These are phyloP conservation scores for Beta vulgaris DNA, from an alignment of 148 eudicot species.

Conservation along the genomic window DNA sequence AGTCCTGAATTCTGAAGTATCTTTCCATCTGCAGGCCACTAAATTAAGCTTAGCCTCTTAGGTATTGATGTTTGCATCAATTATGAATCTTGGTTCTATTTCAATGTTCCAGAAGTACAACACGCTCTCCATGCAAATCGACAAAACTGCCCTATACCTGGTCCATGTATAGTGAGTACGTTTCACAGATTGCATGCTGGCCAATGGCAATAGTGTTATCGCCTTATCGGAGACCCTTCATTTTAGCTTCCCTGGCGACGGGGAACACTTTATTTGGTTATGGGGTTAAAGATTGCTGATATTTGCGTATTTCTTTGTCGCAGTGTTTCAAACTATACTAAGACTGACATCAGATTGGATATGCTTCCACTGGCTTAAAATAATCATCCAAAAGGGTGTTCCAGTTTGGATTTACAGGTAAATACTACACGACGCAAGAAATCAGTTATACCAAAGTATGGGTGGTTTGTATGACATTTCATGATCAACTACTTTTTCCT, in stretches of 20 bases:
- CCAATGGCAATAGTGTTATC: too few species aligned
- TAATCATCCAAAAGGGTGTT: slow-evolving; percentile 52
- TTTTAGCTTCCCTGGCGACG: not conserved
- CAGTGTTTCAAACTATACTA: slow-evolving; percentile 61
- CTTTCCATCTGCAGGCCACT: slow-evolving; percentile 51
- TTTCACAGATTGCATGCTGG: not conserved
- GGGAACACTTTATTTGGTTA: not conserved
- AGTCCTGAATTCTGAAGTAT: not conserved
- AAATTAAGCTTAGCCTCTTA: slow-evolving; percentile 76
- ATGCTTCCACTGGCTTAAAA: slow-evolving; percentile 76
- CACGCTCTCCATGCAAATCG: slow-evolving; percentile 89
- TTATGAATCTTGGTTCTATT: slow-evolving; percentile 66
- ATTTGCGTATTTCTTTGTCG: slow-evolving; percentile 2
- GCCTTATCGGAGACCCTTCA: not conserved
- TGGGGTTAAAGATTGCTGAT: not conserved
- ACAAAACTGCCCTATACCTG: slow-evolving; percentile 72
- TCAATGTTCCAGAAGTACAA: slow-evolving; percentile 90
- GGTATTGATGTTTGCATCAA: slow-evolving; percentile 89
- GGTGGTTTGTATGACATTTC: not conserved
- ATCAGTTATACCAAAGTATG: not conserved
- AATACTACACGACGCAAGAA: not conserved
- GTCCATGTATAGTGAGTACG: slow-evolving; percentile 88
- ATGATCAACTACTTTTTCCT: not conserved
- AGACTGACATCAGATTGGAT: slow-evolving; percentile 64
- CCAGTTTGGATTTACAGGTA: slow-evolving; percentile 93